Evolutionary conservation across 1,284 basidiomycete species (phyloP).

Genomic region (Fomitopsis betulina): DNA sequence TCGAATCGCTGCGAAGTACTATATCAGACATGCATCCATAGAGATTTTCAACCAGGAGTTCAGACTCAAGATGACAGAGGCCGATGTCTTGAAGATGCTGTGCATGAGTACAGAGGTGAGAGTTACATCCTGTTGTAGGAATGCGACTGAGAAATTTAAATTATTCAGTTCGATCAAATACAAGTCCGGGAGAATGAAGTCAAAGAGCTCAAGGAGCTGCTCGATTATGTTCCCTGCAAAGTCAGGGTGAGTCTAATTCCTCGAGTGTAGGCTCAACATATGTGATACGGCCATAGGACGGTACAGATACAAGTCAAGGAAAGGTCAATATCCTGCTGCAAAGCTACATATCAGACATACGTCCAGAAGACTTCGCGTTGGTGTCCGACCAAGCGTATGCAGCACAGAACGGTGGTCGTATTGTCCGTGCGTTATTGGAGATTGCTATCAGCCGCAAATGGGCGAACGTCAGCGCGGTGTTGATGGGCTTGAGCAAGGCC

Average conservation of each 20-base stretch:
- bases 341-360: constrained; percentile 79
- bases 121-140: not conserved
- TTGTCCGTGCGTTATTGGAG: constrained; percentile 90
- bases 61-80: constrained; percentile 86
- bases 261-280: not conserved
- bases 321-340: constrained; percentile 98
- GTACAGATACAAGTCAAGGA: constrained; percentile 72
- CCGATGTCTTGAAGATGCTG: constrained; percentile 86
- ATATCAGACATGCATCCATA: constrained; percentile 85
- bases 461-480: constrained; percentile 77
- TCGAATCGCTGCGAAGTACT: constrained; percentile 95
- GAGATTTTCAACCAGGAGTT: constrained; percentile 88
- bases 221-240: constrained; percentile 71
- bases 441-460: constrained; percentile 91
- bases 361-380: constrained; percentile 92
- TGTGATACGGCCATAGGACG: constrained; percentile 44
- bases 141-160: not conserved
- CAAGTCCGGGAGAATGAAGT: constrained; percentile 90
- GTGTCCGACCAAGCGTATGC: constrained; percentile 95
- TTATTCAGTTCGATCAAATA: constrained; percentile 84
- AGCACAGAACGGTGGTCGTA: constrained; percentile 92
- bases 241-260: constrained; percentile 52
- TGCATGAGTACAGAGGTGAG: constrained; percentile 86
- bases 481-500: constrained; percentile 93
- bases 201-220: constrained; percentile 76